These are phyloP conservation scores for Striga asiatica DNA, from an alignment of 257 asterid species.

Conservation along the genomic window DNA sequence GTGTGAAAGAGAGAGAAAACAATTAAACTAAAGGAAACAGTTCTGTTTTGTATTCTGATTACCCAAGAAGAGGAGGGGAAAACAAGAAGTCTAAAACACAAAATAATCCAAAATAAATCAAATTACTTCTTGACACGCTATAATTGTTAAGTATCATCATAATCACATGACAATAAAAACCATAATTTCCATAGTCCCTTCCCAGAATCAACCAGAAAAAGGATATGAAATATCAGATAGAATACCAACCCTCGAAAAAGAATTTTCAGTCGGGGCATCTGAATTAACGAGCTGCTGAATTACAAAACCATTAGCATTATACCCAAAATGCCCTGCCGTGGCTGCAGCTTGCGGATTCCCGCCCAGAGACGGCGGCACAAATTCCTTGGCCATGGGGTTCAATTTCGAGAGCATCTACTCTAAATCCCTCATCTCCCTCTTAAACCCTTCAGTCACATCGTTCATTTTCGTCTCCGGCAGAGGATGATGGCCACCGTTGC, in stretches of 20 bases:
- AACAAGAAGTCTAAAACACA: too few relatives aligned
- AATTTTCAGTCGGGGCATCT: conserved; percentile 41
- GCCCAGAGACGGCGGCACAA: conserved; percentile 51
- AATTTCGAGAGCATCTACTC: conserved; percentile 64
- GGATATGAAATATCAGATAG: background rate
- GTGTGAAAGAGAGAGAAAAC: too few relatives aligned
- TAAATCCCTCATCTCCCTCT: conserved; percentile 59
- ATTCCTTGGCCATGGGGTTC: conserved; percentile 78
- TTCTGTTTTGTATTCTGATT: too few relatives aligned
- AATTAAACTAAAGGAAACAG: too few relatives aligned
- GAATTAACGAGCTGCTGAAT: conserved; percentile 37
- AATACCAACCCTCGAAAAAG: conserved; percentile 53
- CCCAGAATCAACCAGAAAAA: too few relatives aligned
- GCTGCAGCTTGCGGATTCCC: conserved; percentile 18
- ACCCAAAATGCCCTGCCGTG: conserved; percentile 48
- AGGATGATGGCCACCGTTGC: conserved; percentile 24
- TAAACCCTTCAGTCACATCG: conserved; percentile 48
- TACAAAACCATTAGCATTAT: conserved; percentile 38
- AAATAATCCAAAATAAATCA: background rate
- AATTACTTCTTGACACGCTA: background rate
- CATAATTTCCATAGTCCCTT: too few relatives aligned
- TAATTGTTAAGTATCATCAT: background rate
- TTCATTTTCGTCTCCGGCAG: conserved; percentile 19
- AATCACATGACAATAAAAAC: background rate
- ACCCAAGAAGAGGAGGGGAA: too few relatives aligned